These are phyloP conservation scores for Sporothrix dimorphospora DNA, from an alignment of 2,329 filamentous ascomycete genomes.

Conservation along the genomic window DNA sequence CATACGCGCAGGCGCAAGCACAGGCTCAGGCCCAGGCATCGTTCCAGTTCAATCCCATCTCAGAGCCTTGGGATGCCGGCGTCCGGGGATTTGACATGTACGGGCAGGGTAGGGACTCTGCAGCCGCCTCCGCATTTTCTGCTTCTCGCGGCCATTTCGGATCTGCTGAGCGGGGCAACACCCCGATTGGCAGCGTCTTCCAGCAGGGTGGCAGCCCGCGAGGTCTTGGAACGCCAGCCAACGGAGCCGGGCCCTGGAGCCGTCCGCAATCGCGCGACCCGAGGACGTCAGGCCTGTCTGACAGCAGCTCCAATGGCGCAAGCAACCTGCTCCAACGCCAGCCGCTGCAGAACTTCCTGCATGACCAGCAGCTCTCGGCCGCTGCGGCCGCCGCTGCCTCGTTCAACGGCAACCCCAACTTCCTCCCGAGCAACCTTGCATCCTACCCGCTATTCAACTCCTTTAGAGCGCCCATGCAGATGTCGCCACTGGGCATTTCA, in stretches of 20 bases:
- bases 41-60: slow-evolving; percentile 53
- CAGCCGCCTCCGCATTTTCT: slow-evolving; percentile 2
- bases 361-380: slow-evolving; percentile 27
- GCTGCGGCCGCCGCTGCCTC: slow-evolving; percentile 10
- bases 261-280: slow-evolving; percentile 43
- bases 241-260: slow-evolving; percentile 44
- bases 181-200: slow-evolving; percentile 40
- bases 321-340: slow-evolving; percentile 21
- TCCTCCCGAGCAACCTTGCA: background rate
- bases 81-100: background rate
- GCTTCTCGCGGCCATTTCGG: slow-evolving; percentile 40
- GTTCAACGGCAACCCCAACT: background rate
- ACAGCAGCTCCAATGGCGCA: background rate
- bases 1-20: slow-evolving; percentile 13
- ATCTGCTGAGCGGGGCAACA: slow-evolving; percentile 44
- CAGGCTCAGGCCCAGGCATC: slow-evolving; percentile 32
- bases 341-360: slow-evolving; percentile 12
- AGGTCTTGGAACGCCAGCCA: slow-evolving; percentile 24
- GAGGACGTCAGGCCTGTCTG: slow-evolving; percentile 32
- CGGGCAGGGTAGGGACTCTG: background rate
- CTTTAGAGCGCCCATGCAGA: slow-evolving; percentile 43
- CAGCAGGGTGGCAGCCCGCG: slow-evolving; percentile 40
- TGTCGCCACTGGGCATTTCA: slow-evolving; percentile 37
- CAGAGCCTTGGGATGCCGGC: slow-evolving; percentile 50
- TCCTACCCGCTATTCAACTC: slow-evolving; percentile 45